A percentile compares a stretch with the other conserved stretches of the same genome.
Conservation (phyloP, 1,284 basidiomycete genomes). For the Hypsizygus ulmarius region DNA sequence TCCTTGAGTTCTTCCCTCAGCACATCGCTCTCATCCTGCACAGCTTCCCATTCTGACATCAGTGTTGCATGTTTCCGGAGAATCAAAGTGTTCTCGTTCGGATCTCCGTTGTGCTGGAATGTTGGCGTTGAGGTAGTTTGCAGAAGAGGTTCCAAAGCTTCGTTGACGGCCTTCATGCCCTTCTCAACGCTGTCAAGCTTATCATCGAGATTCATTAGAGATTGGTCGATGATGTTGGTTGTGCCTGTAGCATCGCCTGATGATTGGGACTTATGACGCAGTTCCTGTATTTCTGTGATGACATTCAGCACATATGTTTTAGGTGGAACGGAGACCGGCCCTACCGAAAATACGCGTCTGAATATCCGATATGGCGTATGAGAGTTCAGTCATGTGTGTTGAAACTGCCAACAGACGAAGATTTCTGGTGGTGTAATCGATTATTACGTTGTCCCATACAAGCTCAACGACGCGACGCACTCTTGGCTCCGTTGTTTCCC, state of each 20-base stretch:
- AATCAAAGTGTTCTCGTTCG: conserved; percentile 50
- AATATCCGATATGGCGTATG: conserved; percentile 79
- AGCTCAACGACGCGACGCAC: conserved; percentile 35
- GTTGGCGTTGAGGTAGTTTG: conserved; percentile 50
- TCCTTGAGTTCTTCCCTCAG: conserved; percentile 90
- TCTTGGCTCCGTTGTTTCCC: conserved; percentile 58
- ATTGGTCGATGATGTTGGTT: conserved; percentile 73
- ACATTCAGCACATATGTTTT: conserved; percentile 10
- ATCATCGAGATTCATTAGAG: conserved; percentile 77
- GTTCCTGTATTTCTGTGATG: conserved; percentile 74
- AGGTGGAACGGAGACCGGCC: conserved; percentile 16
- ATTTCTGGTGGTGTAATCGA: conserved; percentile 43
- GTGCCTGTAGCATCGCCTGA: conserved; percentile 55
- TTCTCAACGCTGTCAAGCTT: conserved; percentile 71
- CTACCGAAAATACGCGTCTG: conserved; percentile 84
- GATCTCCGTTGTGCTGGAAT: conserved; percentile 35
- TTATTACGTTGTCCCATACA: conserved; percentile 12
- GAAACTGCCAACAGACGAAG: conserved; percentile 72
- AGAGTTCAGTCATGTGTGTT: conserved; percentile 80
- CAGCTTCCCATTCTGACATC: conserved; percentile 73
- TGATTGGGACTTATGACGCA: conserved; percentile 74
- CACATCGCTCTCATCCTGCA: conserved; percentile 78
- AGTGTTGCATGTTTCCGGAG: conserved; percentile 71
- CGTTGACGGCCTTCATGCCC: conserved; percentile 65
- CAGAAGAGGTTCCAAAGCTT: conserved; percentile 59